These are phyloP conservation scores for Botryosphaeria dothidea DNA, from an alignment of 2,329 filamentous ascomycete genomes.

Conservation along the genomic window DNA sequence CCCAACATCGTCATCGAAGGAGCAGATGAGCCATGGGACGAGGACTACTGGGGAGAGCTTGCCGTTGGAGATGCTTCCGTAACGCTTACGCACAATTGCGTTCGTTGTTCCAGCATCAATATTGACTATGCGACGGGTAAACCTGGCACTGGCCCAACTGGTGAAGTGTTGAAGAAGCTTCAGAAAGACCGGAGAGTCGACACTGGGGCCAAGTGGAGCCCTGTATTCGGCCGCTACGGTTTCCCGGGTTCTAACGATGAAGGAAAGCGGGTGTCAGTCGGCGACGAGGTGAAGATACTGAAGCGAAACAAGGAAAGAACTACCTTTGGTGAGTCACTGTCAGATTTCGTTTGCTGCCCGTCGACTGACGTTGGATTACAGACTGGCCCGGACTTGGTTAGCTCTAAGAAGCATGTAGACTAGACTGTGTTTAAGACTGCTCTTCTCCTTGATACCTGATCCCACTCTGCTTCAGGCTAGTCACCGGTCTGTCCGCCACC, in stretches of 20 bases:
- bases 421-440: not conserved
- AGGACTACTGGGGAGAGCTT: constrained; percentile 49
- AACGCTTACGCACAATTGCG: constrained; percentile 47
- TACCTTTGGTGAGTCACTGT: constrained; percentile 41
- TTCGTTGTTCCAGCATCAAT: constrained; percentile 48
- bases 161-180: constrained; percentile 47
- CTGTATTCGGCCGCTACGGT: constrained; percentile 51
- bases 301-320: constrained; percentile 43
- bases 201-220: constrained; percentile 46
- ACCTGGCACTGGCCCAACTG: constrained; percentile 37
- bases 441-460: not conserved
- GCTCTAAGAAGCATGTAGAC: not conserved
- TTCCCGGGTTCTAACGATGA: constrained; percentile 38
- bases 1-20: constrained; percentile 49
- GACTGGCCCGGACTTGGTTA: constrained; percentile 11
- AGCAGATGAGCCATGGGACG: constrained; percentile 43
- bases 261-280: constrained; percentile 37
- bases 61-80: constrained; percentile 36
- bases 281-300: constrained; percentile 45
- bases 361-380: not conserved
- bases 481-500: not conserved
- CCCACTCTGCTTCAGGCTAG: not conserved
- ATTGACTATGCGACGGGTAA: constrained; percentile 49
- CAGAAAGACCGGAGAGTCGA: constrained; percentile 49
- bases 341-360: not conserved